phyloP scores from a whole-genome alignment of 2,329 filamentous ascomycete species.

The Pseudocercospora vitis region DNA sequence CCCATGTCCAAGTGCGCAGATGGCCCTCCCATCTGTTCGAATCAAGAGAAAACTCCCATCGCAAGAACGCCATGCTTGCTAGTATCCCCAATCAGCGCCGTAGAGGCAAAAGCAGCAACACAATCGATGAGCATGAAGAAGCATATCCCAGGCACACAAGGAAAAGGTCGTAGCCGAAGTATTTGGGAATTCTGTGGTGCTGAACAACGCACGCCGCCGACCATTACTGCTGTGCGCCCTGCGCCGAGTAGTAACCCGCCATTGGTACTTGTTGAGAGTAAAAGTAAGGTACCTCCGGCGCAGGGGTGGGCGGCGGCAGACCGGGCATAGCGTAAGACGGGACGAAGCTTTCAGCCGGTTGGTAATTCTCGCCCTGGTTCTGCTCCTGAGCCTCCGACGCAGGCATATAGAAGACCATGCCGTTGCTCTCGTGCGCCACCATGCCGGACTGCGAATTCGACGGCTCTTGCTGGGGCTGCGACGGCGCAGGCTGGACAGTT shows the following conservation, averaged over 20 bases:
- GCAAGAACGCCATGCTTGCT: constrained; percentile 25
- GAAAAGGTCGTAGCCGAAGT: neutral
- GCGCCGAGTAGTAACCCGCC: constrained; percentile 24
- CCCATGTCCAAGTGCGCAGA: constrained; percentile 3
- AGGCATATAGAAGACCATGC: constrained; percentile 85
- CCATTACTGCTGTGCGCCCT: constrained; percentile 20
- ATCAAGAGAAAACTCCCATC: constrained; percentile 1
- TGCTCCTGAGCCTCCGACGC: constrained; percentile 34
- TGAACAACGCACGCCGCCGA: neutral
- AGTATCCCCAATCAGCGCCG: constrained; percentile 18
- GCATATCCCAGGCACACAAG: constrained; percentile 5
- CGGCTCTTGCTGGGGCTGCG: constrained; percentile 12
- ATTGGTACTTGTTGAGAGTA: constrained; percentile 26
- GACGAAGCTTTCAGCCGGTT: constrained; percentile 39
- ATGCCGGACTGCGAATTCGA: constrained; percentile 52
- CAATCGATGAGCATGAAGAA: constrained; percentile 8
- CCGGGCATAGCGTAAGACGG: constrained; percentile 38
- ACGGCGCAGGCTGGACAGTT: constrained; percentile 17
- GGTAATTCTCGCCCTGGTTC: constrained; percentile 31
- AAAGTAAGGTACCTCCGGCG: constrained; percentile 28
- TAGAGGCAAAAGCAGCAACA: constrained; percentile 12
- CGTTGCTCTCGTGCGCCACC: constrained; percentile 84
- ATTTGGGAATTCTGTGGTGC: constrained; percentile 4
- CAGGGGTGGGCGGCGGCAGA: constrained; percentile 32
- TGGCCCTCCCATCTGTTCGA: constrained; percentile 2